A percentile compares a stretch with the other conserved stretches of the same genome.
Conservation (phyloP, 495 filamentous ascomycete species). For the Daldinia loculata region DNA sequence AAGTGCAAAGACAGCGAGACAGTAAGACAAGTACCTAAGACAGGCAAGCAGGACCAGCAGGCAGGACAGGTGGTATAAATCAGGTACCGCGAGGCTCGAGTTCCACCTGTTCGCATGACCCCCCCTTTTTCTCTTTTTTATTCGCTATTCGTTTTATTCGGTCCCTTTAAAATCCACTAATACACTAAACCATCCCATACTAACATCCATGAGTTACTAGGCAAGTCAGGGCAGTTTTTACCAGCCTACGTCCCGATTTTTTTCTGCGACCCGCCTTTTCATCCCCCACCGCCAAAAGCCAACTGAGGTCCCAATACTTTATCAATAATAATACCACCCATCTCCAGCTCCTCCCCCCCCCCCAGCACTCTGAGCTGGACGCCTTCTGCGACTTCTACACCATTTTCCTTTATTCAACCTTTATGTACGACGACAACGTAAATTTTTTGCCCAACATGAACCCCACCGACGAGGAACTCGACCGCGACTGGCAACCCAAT, state of each 20-base stretch:
- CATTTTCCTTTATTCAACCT: slow-evolving; percentile 9
- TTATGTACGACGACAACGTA: slow-evolving; percentile 21
- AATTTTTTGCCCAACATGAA: slow-evolving; percentile 44
- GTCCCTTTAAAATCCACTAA: slow-evolving; percentile 31
- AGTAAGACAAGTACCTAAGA: not conserved
- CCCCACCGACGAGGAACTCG: slow-evolving; percentile 68
- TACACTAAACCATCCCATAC: slow-evolving; percentile 1
- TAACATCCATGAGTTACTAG: not conserved
- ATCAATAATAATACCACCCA: slow-evolving; percentile 38
- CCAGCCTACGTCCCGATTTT: slow-evolving; percentile 35
- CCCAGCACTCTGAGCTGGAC: slow-evolving; percentile 23
- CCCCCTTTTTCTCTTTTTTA: slow-evolving; percentile 35
- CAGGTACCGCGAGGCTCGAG: slow-evolving; percentile 34
- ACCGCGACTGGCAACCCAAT: slow-evolving; percentile 80
- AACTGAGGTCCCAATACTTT: slow-evolving; percentile 30
- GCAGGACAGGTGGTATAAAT: not conserved
- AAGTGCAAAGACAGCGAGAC: not conserved
- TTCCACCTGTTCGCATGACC: slow-evolving; percentile 42
- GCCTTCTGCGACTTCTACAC: slow-evolving; percentile 19
- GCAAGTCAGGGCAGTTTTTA: slow-evolving; percentile 9
- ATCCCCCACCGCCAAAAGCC: slow-evolving; percentile 41
- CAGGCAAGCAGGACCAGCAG: not conserved
- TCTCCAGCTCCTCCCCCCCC: slow-evolving; percentile 22
- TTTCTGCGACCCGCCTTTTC: slow-evolving; percentile 43
- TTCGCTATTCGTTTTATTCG: slow-evolving; percentile 11